phyloP scores from a whole-genome alignment of 352 stramenopile genomes.

The Plasmopara muralis region DNA sequence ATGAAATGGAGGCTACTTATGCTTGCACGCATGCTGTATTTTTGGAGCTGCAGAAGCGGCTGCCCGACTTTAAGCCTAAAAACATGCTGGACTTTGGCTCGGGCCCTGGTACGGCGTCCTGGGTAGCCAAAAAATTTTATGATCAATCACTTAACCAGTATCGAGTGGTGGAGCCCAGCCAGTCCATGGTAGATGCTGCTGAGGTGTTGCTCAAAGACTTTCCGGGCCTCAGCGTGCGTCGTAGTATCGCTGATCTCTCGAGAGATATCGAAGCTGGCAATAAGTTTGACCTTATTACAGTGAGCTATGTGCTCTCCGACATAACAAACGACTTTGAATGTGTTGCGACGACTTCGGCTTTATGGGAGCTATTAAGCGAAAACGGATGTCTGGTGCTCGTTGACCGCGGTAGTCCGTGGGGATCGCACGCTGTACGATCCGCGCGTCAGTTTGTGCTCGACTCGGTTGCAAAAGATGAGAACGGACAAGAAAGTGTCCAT shows the following conservation, averaged over 20 bases:
- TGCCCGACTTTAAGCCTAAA: slow-evolving; percentile 48
- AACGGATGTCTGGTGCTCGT: slow-evolving; percentile 67
- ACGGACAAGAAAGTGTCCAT: slow-evolving; percentile 23
- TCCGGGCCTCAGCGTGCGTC: slow-evolving; percentile 62
- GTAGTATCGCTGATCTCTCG: slow-evolving; percentile 65
- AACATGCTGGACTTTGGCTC: slow-evolving; percentile 76
- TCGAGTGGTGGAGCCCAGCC: slow-evolving; percentile 73
- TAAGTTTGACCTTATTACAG: slow-evolving; percentile 73
- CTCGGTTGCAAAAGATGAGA: slow-evolving; percentile 37
- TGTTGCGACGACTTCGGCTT: slow-evolving; percentile 60
- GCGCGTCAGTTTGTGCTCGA: slow-evolving; percentile 83
- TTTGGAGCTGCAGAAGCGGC: slow-evolving; percentile 46
- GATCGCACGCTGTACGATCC: slow-evolving; percentile 75
- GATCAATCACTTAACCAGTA: slow-evolving; percentile 53
- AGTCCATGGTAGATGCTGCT: slow-evolving; percentile 80
- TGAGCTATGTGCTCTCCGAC: slow-evolving; percentile 73
- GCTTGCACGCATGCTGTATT: slow-evolving; percentile 66
- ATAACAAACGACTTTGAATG: slow-evolving; percentile 82
- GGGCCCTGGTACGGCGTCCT: slow-evolving; percentile 65
- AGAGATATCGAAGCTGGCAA: slow-evolving; percentile 53
- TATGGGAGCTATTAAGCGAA: slow-evolving; percentile 78
- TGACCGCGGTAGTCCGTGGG: slow-evolving; percentile 75
- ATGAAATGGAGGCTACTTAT: slow-evolving; percentile 68
- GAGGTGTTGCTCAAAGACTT: slow-evolving; percentile 70
- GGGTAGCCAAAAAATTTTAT: slow-evolving; percentile 70